These are phyloP conservation scores for Boletus reticuloceps DNA, from an alignment of 768 basidiomycete species.

Conservation along the genomic window DNA sequence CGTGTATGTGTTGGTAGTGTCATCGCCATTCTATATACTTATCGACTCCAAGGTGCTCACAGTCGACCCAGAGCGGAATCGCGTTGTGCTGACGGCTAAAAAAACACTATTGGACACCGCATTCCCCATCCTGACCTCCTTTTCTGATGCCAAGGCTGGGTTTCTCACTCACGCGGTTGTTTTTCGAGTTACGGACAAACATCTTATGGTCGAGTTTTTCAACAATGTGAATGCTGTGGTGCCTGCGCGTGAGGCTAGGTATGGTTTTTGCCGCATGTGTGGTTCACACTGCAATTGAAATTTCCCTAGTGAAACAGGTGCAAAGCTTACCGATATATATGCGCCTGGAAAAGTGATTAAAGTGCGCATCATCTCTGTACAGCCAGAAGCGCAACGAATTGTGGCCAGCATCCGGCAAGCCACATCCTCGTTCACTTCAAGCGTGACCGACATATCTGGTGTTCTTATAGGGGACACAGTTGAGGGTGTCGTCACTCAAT, in stretches of 20 bases:
- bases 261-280: conserved; percentile 16
- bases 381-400: conserved; percentile 59
- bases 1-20: conserved; percentile 50
- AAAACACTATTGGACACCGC: conserved; percentile 83
- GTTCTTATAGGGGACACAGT: conserved; percentile 77
- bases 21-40: neutral
- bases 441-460: conserved; percentile 60
- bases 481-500: conserved; percentile 66
- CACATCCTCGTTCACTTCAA: conserved; percentile 44
- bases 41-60: conserved; percentile 61
- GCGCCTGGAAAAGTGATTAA: conserved; percentile 79
- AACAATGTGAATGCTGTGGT: conserved; percentile 84
- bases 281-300: neutral
- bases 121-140: conserved; percentile 61
- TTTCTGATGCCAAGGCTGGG: conserved; percentile 70
- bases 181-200: conserved; percentile 77
- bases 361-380: conserved; percentile 71
- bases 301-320: conserved; percentile 58
- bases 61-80: conserved; percentile 76
- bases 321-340: conserved; percentile 62
- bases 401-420: conserved; percentile 88
- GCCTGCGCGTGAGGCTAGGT: conserved; percentile 82
- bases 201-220: conserved; percentile 85
- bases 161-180: conserved; percentile 78
- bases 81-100: conserved; percentile 87